A percentile compares a stretch with the other conserved stretches of the same genome.
Conservation (phyloP, 352 stramenopile genomes). For the Pythium chondricola region DNA sequence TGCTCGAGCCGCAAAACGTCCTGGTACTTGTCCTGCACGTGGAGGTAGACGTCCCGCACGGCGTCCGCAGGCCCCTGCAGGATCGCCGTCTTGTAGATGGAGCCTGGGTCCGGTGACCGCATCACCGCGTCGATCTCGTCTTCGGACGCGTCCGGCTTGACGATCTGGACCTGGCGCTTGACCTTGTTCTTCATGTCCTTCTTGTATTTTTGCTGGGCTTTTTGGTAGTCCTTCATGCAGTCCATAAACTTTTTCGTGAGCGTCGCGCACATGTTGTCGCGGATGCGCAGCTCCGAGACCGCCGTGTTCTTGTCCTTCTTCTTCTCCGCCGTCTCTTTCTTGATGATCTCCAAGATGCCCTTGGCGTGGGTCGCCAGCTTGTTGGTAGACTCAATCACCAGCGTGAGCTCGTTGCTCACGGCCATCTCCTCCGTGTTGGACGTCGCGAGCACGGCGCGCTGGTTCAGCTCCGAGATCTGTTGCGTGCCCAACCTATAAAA, state of each 20-base stretch:
- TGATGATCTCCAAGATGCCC: conserved; percentile 78
- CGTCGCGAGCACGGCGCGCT: conserved; percentile 91
- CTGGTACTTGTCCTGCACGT: conserved; percentile 97
- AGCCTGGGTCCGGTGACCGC: conserved; percentile 76
- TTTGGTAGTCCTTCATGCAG: conserved; percentile 98
- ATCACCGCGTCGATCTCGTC: conserved; percentile 97
- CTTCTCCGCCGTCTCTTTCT: conserved; percentile 93
- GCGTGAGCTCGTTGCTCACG: conserved; percentile 87
- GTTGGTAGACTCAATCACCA: conserved; percentile 92
- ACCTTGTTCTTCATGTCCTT: conserved; percentile 97
- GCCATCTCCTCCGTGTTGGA: conserved; percentile 88
- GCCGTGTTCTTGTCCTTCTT: conserved; percentile 87
- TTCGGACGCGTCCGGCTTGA: conserved; percentile 96
- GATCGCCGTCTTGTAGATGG: conserved; percentile 83
- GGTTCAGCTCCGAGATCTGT: conserved; percentile 91
- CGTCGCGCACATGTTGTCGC: conserved; percentile 97
- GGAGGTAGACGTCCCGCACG: conserved; percentile 90
- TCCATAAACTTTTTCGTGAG: conserved; percentile 98
- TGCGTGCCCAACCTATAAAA: conserved; percentile 71
- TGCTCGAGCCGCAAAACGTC: conserved; percentile 96
- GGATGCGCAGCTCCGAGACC: conserved; percentile 80
- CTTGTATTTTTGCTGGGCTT: conserved; percentile 97
- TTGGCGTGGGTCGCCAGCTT: conserved; percentile 55
- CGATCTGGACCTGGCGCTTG: conserved; percentile 96
- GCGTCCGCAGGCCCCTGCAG: conserved; percentile 68